phyloP scores from a whole-genome alignment of 2,329 filamentous ascomycete genomes.

The Paecilomyces sp. region DNA sequence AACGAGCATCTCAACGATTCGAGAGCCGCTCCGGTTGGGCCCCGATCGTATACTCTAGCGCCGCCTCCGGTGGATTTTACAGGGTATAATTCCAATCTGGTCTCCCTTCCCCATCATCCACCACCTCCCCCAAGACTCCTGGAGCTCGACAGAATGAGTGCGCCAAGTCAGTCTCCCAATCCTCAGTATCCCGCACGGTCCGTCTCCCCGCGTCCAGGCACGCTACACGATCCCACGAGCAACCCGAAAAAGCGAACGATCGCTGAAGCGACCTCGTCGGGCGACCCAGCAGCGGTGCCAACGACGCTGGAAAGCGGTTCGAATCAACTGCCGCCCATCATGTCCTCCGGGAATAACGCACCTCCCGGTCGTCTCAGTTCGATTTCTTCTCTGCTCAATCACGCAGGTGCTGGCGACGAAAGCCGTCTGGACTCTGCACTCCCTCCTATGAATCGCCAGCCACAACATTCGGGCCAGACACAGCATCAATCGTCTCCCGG shows the following conservation, averaged over 20 bases:
- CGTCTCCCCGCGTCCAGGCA: slow-evolving; percentile 16
- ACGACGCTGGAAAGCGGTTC: slow-evolving; percentile 25
- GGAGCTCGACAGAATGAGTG: slow-evolving; percentile 21
- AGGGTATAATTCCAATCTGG: slow-evolving; percentile 30
- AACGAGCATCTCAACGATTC: slow-evolving; percentile 32
- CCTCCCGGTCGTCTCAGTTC: slow-evolving; percentile 60
- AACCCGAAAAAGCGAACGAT: slow-evolving; percentile 30
- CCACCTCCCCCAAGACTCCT: slow-evolving; percentile 22
- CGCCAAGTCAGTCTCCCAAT: slow-evolving; percentile 16
- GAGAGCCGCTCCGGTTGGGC: slow-evolving; percentile 33
- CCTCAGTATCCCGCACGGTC: slow-evolving; percentile 25
- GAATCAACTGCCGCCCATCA: slow-evolving; percentile 33
- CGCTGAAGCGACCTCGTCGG: slow-evolving; percentile 20
- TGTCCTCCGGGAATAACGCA: slow-evolving; percentile 24
- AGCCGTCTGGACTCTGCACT: slow-evolving; percentile 36
- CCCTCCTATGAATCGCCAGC: slow-evolving; percentile 17
- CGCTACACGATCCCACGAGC: slow-evolving; percentile 12
- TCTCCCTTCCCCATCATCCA: slow-evolving; percentile 23
- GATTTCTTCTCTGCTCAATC: slow-evolving; percentile 70
- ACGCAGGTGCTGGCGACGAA: slow-evolving; percentile 30
- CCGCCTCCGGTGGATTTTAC: slow-evolving; percentile 47
- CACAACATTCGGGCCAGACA: slow-evolving; percentile 5
- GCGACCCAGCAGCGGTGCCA: slow-evolving; percentile 19
- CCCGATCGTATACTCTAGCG: slow-evolving; percentile 24
- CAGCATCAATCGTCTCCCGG: slow-evolving; percentile 16